phyloP scores from a whole-genome alignment of 2,329 filamentous ascomycete genomes.

The Aspergillus udagawae region DNA sequence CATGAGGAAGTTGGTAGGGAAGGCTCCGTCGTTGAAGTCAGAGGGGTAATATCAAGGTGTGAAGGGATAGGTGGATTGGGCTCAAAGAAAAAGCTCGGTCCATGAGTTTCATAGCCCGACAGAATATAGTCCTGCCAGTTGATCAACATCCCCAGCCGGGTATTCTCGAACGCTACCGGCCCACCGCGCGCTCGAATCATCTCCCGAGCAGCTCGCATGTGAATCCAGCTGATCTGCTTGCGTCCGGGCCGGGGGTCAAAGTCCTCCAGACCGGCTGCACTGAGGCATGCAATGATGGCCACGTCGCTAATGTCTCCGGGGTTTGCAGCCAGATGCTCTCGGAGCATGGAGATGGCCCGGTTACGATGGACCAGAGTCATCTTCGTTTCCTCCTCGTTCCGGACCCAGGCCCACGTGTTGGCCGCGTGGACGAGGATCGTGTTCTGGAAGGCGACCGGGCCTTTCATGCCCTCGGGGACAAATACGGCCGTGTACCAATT shows the following conservation, averaged over 20 bases:
- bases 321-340: slow-evolving; percentile 27
- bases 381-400: slow-evolving; percentile 28
- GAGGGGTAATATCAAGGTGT: slow-evolving; percentile 4
- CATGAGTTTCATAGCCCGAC: slow-evolving; percentile 34
- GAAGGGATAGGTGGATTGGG: slow-evolving; percentile 10
- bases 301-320: slow-evolving; percentile 34
- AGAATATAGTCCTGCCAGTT: slow-evolving; percentile 43
- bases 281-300: slow-evolving; percentile 38
- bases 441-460: slow-evolving; percentile 35
- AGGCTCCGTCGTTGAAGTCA: not conserved
- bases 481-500: slow-evolving; percentile 39
- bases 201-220: slow-evolving; percentile 37
- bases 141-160: slow-evolving; percentile 37
- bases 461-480: slow-evolving; percentile 40
- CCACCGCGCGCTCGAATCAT: slow-evolving; percentile 38
- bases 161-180: slow-evolving; percentile 32
- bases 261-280: slow-evolving; percentile 37
- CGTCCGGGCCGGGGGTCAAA: slow-evolving; percentile 37
- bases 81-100: slow-evolving; percentile 34
- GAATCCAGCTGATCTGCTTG: slow-evolving; percentile 37
- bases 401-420: slow-evolving; percentile 36
- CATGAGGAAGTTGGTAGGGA: not conserved
- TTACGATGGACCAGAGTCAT: slow-evolving; percentile 30
- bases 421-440: slow-evolving; percentile 37
- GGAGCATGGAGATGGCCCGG: slow-evolving; percentile 31